Evolutionary conservation across 345 rosid species (phyloP), one percentile per base, ranked within the genome.

Genomic region (Pistacia vera): DNA sequence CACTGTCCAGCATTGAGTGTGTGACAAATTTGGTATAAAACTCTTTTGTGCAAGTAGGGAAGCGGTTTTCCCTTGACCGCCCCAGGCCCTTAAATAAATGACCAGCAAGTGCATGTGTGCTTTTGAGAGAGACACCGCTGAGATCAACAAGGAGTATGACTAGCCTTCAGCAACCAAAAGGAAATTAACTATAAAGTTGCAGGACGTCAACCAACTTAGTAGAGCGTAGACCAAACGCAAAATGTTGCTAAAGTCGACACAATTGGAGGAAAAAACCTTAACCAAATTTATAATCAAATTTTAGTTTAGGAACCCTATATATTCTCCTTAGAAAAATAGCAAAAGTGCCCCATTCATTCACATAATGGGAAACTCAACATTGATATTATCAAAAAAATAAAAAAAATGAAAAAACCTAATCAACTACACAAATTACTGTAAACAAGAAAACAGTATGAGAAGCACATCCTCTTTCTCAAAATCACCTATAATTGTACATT

Each of bases 401-500:
- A n/a, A n/a, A n/a, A n/a, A n/a, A n/a, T n/a, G 67, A 54, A 60
- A 73, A 58, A 68, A 70, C 20, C 71, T 71, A 54, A 66, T 66
- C 14, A 66, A 33, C 70, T 33, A 57, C 8, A 18, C 12, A 28
- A 52, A 36, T 38, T 56, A 74, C 25, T 66, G 22, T 49, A 49
- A 56, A 30, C 41, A 18, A 62, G 7, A 70, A 72, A 66, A 49
- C 12, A 56, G 58, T 63, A 77, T 2, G 4, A 33, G 66, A 76
- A 71, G 9, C 11, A 52, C 67, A 78, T 71, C 68, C 68, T 35
- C 57, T 63, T 71, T 56, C 62, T 38, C 48, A 59, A 59, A 73
- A 56, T 12, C 80, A 69, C 73, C 78, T 75, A 77, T 7, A 72
- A 71, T 79, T 82, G 77, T 78, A 84, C 69, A 76, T 22, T 38